A percentile compares a stretch with the other conserved stretches of the same genome.
Conservation (phyloP, 116 monocot species). For the Trichopus zeylanicus region DNA sequence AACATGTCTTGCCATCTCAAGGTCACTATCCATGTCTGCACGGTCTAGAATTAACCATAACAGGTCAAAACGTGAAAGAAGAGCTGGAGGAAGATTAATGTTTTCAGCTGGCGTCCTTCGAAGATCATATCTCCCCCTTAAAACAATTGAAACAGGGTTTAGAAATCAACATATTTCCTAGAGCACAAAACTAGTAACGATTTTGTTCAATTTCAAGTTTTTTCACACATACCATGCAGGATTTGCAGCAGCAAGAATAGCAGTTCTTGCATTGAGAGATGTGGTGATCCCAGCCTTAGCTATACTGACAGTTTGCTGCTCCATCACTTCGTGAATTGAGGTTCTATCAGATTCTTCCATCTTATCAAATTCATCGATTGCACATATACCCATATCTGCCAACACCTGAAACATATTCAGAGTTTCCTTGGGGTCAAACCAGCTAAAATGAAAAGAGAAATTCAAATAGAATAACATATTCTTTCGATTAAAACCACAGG, state of each 20-base stretch:
- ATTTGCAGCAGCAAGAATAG: constrained; percentile 90
- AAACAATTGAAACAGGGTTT: constrained; percentile 3
- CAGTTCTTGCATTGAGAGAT: constrained; percentile 91
- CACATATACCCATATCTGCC: constrained; percentile 93
- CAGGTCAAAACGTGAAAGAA: constrained; percentile 91
- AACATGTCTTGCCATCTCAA: constrained; percentile 94
- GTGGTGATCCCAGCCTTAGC: constrained; percentile 98
- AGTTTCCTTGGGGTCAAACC: neutral
- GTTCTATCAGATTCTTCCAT: constrained; percentile 97
- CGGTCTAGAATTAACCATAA: constrained; percentile 94
- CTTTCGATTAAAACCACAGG: too few relatives aligned
- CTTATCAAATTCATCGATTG: constrained; percentile 90
- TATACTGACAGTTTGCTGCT: constrained; percentile 96
- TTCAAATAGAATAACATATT: too few relatives aligned
- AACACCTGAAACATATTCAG: constrained; percentile 41
- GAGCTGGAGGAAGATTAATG: constrained; percentile 95
- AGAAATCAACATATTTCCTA: neutral
- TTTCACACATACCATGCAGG: constrained; percentile 73
- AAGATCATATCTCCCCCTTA: constrained; percentile 96
- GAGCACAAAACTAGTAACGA: neutral
- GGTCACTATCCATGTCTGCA: constrained; percentile 94
- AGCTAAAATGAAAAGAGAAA: neutral
- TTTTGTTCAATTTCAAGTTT: neutral
- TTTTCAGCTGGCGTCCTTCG: constrained; percentile 97
- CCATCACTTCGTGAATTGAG: constrained; percentile 98